Percentiles rank a stretch among this genome's conserved stretches.
Conservation (phyloP, 2,329 filamentous ascomycete genomes). For the Mycosphaerella sp. region DNA sequence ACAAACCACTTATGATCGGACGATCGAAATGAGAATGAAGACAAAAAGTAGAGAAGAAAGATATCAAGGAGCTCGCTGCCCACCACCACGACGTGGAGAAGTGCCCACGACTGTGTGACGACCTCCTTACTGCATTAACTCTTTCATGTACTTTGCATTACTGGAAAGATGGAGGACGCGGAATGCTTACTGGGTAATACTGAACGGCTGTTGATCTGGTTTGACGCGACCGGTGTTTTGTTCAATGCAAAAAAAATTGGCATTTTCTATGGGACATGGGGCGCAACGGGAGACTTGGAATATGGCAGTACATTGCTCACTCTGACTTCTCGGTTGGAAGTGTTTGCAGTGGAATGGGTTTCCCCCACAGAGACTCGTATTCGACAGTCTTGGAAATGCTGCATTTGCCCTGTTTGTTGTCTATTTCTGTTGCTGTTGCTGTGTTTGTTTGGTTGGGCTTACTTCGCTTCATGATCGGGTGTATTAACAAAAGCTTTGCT, state of each 20-base stretch:
- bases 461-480: constrained; percentile 11
- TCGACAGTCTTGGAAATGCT: constrained; percentile 11
- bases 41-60: constrained; percentile 20
- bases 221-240: background rate
- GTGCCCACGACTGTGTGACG: constrained; percentile 1
- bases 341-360: background rate
- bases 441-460: background rate
- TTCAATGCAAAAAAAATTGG: constrained; percentile 3
- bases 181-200: constrained; percentile 10
- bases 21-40: constrained; percentile 19
- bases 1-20: constrained; percentile 18
- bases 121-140: constrained; percentile 9
- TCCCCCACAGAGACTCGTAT: background rate
- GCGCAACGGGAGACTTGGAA: constrained; percentile 1
- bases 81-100: constrained; percentile 12
- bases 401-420: background rate
- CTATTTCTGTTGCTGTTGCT: background rate
- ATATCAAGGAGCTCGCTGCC: constrained; percentile 18
- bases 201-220: constrained; percentile 8
- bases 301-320: background rate
- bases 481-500: constrained; percentile 13
- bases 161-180: constrained; percentile 2
- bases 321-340: background rate
- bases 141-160: constrained; percentile 7
- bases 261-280: background rate